phyloP scores from a whole-genome alignment of 441 rosid genomes.

The Gossypium aridum region DNA sequence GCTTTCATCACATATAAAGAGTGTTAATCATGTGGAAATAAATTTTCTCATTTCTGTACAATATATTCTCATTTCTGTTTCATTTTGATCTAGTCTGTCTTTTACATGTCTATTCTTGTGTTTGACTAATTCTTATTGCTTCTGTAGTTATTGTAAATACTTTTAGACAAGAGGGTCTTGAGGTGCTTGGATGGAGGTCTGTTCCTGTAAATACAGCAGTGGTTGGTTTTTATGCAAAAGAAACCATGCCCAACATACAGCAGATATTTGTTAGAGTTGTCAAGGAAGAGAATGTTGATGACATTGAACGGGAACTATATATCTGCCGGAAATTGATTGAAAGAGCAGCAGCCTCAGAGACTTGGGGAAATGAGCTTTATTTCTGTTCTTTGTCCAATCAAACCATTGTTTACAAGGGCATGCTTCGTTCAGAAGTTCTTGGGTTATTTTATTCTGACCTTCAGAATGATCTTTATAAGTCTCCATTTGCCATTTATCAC shows the following conservation, averaged over 20 bases:
- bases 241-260: slow-evolving; percentile 89
- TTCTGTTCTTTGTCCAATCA: slow-evolving; percentile 94
- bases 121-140: slow-evolving; percentile 22
- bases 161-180: slow-evolving; percentile 92
- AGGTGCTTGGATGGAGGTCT: slow-evolving; percentile 96
- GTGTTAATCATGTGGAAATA: not conserved
- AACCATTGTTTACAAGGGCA: slow-evolving; percentile 98
- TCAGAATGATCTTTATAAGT: slow-evolving; percentile 62
- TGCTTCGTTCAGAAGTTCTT: slow-evolving; percentile 97
- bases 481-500: slow-evolving; percentile 97
- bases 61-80: not conserved
- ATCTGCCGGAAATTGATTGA: slow-evolving; percentile 92
- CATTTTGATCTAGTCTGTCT: slow-evolving; percentile 2
- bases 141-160: slow-evolving; percentile 65
- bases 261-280: slow-evolving; percentile 89
- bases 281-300: slow-evolving; percentile 77
- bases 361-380: slow-evolving; percentile 90
- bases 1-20: not conserved
- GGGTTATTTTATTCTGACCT: slow-evolving; percentile 83
- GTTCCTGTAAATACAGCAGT: slow-evolving; percentile 85
- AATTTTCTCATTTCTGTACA: not conserved
- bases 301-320: slow-evolving; percentile 90
- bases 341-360: slow-evolving; percentile 48
- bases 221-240: slow-evolving; percentile 92
- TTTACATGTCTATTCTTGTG: not conserved